A percentile compares a stretch with the other conserved stretches of the same genome.
phyloP scores from a whole-genome alignment of 305 asterid species.

The Fraxinus baroniana region DNA sequence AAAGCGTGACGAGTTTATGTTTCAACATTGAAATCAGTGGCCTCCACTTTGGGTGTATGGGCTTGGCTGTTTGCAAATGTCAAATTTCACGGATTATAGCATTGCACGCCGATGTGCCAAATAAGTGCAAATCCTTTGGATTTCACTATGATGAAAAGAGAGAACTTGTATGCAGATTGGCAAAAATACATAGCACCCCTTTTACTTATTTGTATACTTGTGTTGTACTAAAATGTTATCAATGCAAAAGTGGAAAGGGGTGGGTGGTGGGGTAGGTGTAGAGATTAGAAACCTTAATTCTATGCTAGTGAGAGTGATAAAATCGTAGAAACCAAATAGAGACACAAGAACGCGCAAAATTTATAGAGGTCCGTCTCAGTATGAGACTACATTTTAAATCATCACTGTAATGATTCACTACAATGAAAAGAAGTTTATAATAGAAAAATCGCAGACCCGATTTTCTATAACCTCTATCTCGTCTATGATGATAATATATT shows the following conservation, averaged over 20 bases:
- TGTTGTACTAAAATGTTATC: neutral
- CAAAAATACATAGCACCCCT: conserved; percentile 4
- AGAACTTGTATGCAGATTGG: conserved; percentile 32
- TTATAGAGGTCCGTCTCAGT: no score
- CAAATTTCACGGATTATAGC: conserved; percentile 1
- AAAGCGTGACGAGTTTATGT: neutral
- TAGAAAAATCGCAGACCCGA: no score
- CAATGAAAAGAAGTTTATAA: no score
- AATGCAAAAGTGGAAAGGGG: neutral
- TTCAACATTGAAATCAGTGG: neutral
- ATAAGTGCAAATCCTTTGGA: conserved; percentile 40
- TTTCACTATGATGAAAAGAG: conserved; percentile 31
- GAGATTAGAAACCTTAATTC: neutral
- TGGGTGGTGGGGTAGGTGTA: neutral
- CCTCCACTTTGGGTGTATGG: neutral
- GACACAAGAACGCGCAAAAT: neutral
- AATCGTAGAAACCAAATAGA: neutral
- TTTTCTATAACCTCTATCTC: neutral
- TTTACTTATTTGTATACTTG: neutral
- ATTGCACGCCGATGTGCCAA: conserved; percentile 45
- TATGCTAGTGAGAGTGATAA: neutral
- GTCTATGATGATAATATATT: neutral
- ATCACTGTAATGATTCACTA: no score
- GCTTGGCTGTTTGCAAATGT: neutral
- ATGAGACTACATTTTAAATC: neutral